These are phyloP conservation scores for Floccularia luteovirens DNA, from an alignment of 768 basidiomycete genomes.

Conservation along the genomic window DNA sequence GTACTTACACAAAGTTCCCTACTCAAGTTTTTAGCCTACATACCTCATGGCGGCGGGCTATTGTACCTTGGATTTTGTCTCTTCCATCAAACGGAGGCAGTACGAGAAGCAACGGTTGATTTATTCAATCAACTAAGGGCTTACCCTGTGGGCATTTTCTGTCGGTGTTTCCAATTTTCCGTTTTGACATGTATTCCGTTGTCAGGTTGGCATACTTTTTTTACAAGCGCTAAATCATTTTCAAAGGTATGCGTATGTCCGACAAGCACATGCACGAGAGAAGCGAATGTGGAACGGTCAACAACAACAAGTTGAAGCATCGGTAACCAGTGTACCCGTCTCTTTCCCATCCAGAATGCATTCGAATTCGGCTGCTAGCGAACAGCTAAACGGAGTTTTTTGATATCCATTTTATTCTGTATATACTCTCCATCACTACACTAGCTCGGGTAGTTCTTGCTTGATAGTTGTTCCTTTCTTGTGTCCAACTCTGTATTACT, in stretches of 20 bases:
- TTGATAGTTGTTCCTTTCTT: neutral
- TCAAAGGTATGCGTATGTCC: constrained; percentile 81
- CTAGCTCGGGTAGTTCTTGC: too few relatives aligned
- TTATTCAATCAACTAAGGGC: constrained; percentile 74
- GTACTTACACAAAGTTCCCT: constrained; percentile 1
- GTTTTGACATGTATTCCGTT: constrained; percentile 1
- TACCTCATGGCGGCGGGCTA: constrained; percentile 76
- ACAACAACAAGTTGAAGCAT: constrained; percentile 9
- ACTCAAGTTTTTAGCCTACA: constrained; percentile 69
- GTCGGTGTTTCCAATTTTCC: too few relatives aligned
- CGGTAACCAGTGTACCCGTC: neutral
- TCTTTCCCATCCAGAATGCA: constrained; percentile 17
- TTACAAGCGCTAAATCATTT: constrained; percentile 81
- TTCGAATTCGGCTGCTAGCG: constrained; percentile 21
- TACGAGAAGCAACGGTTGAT: constrained; percentile 77
- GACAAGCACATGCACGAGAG: constrained; percentile 70
- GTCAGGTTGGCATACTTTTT: constrained; percentile 72
- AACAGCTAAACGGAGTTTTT: constrained; percentile 8
- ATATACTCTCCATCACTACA: too few relatives aligned
- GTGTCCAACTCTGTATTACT: neutral
- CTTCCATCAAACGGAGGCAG: constrained; percentile 77
- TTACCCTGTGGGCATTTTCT: constrained; percentile 62
- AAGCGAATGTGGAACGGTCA: constrained; percentile 23
- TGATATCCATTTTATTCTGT: constrained; percentile 4
- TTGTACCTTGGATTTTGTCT: constrained; percentile 82